A percentile compares a stretch with the other conserved stretches of the same genome.
Conservation (phyloP, 306 rosid species). For the Canavalia ensiformis region DNA sequence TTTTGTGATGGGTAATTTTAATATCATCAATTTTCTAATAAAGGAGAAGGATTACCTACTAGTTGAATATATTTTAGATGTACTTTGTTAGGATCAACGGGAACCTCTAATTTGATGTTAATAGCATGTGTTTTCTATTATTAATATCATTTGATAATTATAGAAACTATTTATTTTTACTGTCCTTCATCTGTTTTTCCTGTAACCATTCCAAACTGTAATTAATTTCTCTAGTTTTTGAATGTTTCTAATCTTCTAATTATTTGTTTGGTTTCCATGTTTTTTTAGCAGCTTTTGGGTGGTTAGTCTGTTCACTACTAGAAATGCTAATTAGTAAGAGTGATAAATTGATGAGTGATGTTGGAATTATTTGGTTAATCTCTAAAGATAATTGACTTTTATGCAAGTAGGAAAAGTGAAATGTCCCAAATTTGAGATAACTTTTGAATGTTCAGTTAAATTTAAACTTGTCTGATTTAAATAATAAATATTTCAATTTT, state of each 20-base stretch:
- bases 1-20: constrained; percentile 15
- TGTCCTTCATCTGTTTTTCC: not conserved
- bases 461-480: too few relatives aligned
- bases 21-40: not conserved
- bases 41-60: not conserved
- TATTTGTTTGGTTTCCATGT: constrained; percentile 7
- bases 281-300: constrained; percentile 10
- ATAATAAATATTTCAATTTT: too few relatives aligned
- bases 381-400: too few relatives aligned
- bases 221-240: not conserved
- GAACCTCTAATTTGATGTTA: constrained; percentile 18
- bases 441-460: too few relatives aligned
- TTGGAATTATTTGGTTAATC: not conserved
- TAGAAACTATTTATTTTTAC: constrained; percentile 20
- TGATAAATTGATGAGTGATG: not conserved
- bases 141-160: not conserved
- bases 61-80: constrained; percentile 31
- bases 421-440: too few relatives aligned
- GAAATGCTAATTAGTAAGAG: not conserved
- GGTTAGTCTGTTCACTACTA: not conserved
- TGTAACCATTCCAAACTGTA: not conserved
- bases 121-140: not conserved
- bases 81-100: not conserved
- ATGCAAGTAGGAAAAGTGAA: too few relatives aligned
- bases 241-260: not conserved